phyloP scores from a whole-genome alignment of 805 yeast species.

The Torulaspora gathmanii region DNA sequence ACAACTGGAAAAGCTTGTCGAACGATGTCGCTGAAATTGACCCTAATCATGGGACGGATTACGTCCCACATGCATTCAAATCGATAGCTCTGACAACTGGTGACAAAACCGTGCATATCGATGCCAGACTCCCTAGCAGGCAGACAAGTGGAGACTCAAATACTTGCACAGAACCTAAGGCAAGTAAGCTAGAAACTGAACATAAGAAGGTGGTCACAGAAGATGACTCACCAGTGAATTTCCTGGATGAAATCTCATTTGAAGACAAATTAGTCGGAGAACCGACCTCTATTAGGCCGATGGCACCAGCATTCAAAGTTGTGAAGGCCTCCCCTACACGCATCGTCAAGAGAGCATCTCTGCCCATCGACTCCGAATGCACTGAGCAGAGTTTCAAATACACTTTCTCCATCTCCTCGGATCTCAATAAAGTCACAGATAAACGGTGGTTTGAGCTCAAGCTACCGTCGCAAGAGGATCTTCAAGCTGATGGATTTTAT shows the following conservation, averaged over 20 bases:
- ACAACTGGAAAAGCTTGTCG: constrained; percentile 32
- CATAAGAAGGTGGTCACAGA: neutral
- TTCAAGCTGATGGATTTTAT: constrained; percentile 10
- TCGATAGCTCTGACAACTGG: constrained; percentile 7
- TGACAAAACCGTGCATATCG: too few species aligned
- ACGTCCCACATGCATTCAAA: constrained; percentile 9
- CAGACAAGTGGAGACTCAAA: neutral
- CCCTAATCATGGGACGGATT: constrained; percentile 1
- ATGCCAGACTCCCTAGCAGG: neutral
- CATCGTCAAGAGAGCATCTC: constrained; percentile 9
- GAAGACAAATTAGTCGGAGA: neutral
- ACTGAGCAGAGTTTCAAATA: constrained; percentile 13
- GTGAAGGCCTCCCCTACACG: constrained; percentile 24
- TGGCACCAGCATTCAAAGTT: constrained; percentile 20
- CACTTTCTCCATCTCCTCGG: constrained; percentile 21
- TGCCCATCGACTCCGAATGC: constrained; percentile 1
- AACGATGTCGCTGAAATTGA: constrained; percentile 21
- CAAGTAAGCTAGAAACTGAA: neutral
- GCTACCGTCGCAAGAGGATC: constrained; percentile 26
- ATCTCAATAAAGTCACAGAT: constrained; percentile 14
- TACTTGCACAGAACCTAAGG: neutral
- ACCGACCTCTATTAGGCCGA: neutral
- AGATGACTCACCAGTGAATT: neutral
- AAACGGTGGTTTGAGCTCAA: constrained; percentile 23
- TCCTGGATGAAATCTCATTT: neutral